Evolutionary conservation across 2,329 filamentous ascomycete species (phyloP), one percentile per base, ranked within the genome.

Genomic region (Grosmannia serpens): DNA sequence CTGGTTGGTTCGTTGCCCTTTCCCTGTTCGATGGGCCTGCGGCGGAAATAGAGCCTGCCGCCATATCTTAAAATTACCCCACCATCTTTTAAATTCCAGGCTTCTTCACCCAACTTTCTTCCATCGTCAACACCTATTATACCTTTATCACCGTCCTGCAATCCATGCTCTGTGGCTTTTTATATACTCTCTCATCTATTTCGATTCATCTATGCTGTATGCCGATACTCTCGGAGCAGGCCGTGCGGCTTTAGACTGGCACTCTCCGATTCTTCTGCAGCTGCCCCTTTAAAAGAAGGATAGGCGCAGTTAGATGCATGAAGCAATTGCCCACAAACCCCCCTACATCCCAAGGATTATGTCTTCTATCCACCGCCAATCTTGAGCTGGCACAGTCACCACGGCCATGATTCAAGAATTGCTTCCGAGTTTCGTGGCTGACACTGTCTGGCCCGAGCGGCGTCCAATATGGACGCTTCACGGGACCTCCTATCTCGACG

Each of bases 401-500:
- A 8, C 9, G 29, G 33, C 33, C 31, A 53, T 58, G 27, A 5
- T 63, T 22, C 61, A 56, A 15, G 29, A 35, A 0, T 51, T 71
- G 7, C 59, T 72, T 3, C 70, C 70, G 13, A 71, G 68, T 60
- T 71, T 72, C 60, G 57, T 72, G 58, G 64, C 68, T 58, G 67
- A 70, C 52, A 33, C 58, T 47, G 26, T 70, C 57, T 69, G 67
- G 65, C 67, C 67, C 31, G 67, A 71, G 7, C 27, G 41, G 6
- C 51, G 50, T 8, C 29, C 51, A 10, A n/a, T 8, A 7, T 67
- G 64, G 60, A 65, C 60, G 46, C 44, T 70, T 10, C 74, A 75
- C 61, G 69, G 72, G 49, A 77, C 75, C 1, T 74, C 75, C 15
- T 78, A 77, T 63, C 71, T 79, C 53, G 76, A 79, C 66, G 75